Evolutionary conservation across 1,139 yeast species (phyloP).

Genomic region (Candida sp.): DNA sequence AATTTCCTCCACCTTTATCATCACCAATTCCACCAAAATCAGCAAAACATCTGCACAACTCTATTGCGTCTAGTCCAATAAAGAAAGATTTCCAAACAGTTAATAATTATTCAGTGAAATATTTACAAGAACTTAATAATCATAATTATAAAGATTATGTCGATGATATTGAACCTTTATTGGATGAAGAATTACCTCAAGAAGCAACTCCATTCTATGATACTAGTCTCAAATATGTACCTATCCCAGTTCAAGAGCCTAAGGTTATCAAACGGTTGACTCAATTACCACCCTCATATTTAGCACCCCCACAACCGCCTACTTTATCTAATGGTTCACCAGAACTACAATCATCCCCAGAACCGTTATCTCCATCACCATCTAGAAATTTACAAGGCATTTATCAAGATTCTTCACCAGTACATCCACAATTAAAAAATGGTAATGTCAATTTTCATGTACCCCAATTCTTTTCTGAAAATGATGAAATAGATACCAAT

Average conservation of each 20-base stretch:
- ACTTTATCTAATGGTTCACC: conserved; percentile 34
- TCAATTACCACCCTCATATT: conserved; percentile 10
- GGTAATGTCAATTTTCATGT: conserved; percentile 27
- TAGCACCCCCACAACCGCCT: conserved; percentile 49
- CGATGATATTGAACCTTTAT: conserved; percentile 41
- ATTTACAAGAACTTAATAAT: conserved; percentile 36
- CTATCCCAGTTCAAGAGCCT: conserved; percentile 42
- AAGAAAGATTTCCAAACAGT: conserved; percentile 13
- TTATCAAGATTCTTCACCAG: conserved; percentile 19
- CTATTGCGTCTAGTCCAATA: conserved; percentile 5
- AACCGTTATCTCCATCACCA: conserved; percentile 38
- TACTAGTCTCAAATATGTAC: conserved; percentile 27
- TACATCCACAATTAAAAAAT: conserved; percentile 17
- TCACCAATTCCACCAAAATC: conserved; percentile 7
- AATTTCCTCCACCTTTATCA: conserved; percentile 43
- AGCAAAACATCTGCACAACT: conserved; percentile 6
- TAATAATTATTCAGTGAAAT: conserved; percentile 39
- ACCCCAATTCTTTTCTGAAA: conserved; percentile 40
- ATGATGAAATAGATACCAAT: conserved; percentile 4
- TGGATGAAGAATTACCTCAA: conserved; percentile 10
- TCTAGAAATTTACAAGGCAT: conserved; percentile 9
- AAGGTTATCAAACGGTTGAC: conserved; percentile 9
- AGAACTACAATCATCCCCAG: conserved; percentile 40
- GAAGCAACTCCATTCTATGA: conserved; percentile 3
- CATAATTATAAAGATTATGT: conserved; percentile 22